Conservation (phyloP, 148 eudicot genomes). For the Dianthus caryophyllus region DNA sequence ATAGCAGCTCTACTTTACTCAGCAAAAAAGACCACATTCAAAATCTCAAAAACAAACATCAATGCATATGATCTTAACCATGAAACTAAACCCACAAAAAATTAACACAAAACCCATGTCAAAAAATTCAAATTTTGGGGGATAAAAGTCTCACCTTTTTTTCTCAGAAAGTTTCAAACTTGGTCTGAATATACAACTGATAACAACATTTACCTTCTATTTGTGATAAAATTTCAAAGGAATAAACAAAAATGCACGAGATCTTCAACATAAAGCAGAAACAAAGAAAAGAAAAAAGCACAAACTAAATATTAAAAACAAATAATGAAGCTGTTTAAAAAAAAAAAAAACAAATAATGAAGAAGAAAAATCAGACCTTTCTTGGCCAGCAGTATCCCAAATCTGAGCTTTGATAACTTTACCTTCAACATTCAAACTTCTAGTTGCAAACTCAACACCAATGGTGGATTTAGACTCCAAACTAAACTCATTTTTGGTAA, state of each 20-base stretch:
- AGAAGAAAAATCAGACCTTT: conserved; percentile 2
- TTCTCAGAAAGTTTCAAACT: too few relatives aligned
- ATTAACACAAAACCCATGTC: too few relatives aligned
- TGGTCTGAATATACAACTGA: too few relatives aligned
- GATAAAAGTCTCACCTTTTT: too few relatives aligned
- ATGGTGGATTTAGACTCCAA: conserved; percentile 41
- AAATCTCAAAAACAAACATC: not conserved
- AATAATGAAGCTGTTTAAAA: conserved; percentile 9
- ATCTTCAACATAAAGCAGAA: too few relatives aligned
- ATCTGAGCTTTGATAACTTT: conserved; percentile 43
- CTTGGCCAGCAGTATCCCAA: conserved; percentile 48
- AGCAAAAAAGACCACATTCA: not conserved
- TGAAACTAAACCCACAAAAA: not conserved
- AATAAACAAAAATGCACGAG: too few relatives aligned
- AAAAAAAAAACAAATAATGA: conserved; percentile 8
- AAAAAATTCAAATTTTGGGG: too few relatives aligned
- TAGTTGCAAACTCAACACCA: conserved; percentile 41
- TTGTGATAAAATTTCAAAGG: too few relatives aligned
- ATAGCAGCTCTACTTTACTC: too few relatives aligned
- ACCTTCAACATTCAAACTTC: conserved; percentile 33
- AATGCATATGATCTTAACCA: not conserved
- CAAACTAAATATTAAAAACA: not conserved
- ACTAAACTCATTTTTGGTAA: conserved; percentile 38
- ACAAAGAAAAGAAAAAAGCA: not conserved
- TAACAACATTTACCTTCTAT: too few relatives aligned